A percentile compares a stretch with the other conserved stretches of the same genome.
Conservation (phyloP, 768 basidiomycete genomes). For the Suillus subluteus region DNA sequence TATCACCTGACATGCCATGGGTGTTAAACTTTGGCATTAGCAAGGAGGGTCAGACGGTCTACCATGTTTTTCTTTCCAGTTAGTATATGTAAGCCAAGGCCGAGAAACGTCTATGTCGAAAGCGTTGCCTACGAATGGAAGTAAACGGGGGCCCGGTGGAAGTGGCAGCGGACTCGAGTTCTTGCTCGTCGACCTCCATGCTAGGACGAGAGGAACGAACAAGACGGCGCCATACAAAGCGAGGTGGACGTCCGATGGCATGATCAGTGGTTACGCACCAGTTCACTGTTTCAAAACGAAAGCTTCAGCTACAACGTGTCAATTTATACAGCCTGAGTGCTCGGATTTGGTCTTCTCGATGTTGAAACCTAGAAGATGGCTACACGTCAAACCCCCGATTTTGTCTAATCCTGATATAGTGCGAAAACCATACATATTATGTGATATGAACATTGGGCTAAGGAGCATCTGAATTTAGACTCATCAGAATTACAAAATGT, state of each 20-base stretch:
- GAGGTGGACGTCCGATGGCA: not conserved
- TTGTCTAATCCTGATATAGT: too few relatives aligned
- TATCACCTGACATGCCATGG: conserved; percentile 11
- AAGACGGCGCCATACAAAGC: not conserved
- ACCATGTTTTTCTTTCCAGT: conserved; percentile 20
- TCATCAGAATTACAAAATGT: too few relatives aligned
- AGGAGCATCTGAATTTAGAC: too few relatives aligned
- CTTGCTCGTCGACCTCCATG: not conserved
- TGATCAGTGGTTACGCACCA: not conserved
- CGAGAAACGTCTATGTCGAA: conserved; percentile 8
- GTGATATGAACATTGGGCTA: too few relatives aligned
- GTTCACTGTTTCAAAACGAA: not conserved
- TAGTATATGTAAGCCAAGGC: conserved; percentile 20
- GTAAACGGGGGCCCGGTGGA: conserved; percentile 18
- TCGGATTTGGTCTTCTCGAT: not conserved
- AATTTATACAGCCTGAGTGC: not conserved
- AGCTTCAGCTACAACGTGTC: not conserved
- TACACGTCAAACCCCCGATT: too few relatives aligned
- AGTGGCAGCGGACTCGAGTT: conserved; percentile 2
- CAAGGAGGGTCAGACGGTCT: not conserved
- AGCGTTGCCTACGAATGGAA: conserved; percentile 21
- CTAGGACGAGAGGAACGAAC: not conserved
- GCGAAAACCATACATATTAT: too few relatives aligned
- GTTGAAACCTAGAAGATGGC: not conserved
- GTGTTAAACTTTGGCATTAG: not conserved